A percentile compares a stretch with the other conserved stretches of the same genome.
These are phyloP conservation scores for Solanum microdontum DNA, from an alignment of 257 asterid genomes.

Conservation along the genomic window DNA sequence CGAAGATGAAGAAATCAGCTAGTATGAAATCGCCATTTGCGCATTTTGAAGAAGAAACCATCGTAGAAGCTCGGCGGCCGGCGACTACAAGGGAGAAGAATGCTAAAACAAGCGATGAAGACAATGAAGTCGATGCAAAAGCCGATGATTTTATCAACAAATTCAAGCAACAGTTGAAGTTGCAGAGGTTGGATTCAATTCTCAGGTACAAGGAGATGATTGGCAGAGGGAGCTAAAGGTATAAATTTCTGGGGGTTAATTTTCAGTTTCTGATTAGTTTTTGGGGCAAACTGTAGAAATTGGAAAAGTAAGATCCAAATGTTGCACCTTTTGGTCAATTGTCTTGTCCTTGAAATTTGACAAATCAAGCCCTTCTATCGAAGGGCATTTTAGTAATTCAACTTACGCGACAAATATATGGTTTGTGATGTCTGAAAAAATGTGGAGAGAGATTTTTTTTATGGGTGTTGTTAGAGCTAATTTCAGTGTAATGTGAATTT, in stretches of 20 bases:
- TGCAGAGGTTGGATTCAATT: constrained; percentile 78
- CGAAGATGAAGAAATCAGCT: constrained; percentile 50
- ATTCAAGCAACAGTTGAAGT: constrained; percentile 73
- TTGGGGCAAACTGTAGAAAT: constrained; percentile 17
- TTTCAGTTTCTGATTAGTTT: constrained; percentile 12
- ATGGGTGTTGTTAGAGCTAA: background rate
- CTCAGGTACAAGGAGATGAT: constrained; percentile 63
- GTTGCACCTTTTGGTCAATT: constrained; percentile 8
- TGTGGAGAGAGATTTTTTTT: background rate
- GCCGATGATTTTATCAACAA: constrained; percentile 76
- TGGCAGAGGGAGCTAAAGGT: constrained; percentile 41
- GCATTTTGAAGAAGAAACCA: constrained; percentile 35
- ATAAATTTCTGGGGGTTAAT: constrained; percentile 11
- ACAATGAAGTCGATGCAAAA: constrained; percentile 59
- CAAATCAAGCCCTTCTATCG: constrained; percentile 15
- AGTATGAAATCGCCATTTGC: constrained; percentile 36
- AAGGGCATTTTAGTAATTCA: constrained; percentile 27
- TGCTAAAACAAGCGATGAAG: constrained; percentile 14
- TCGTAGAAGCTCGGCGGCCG: constrained; percentile 56
- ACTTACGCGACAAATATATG: background rate
- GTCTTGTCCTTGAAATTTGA: constrained; percentile 12
- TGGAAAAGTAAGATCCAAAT: background rate
- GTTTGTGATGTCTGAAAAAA: background rate
- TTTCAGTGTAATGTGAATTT: background rate
- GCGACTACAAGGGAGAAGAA: constrained; percentile 44